Percentiles rank a stretch among this genome's conserved stretches.
Evolutionary conservation across 805 yeast species (phyloP).

Genomic region (Metschnikowia kunwiensis): DNA sequence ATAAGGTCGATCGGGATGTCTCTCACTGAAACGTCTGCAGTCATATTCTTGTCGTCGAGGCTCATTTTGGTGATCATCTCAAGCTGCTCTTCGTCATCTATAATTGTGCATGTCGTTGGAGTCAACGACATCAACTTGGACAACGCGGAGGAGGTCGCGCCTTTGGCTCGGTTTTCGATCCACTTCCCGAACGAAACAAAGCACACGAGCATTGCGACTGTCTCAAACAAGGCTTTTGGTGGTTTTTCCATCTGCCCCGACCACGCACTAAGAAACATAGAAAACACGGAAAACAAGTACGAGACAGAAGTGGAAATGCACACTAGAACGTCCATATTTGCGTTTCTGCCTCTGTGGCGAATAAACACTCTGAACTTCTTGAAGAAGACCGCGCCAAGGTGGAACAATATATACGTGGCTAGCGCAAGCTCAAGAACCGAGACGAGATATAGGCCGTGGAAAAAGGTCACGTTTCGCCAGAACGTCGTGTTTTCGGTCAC

Average conservation of each 20-base stretch:
- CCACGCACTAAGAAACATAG: conserved; percentile 52
- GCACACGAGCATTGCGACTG: conserved; percentile 76
- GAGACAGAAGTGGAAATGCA: conserved; percentile 79
- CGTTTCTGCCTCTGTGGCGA: conserved; percentile 51
- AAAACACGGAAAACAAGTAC: conserved; percentile 65
- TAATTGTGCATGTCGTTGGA: conserved; percentile 70
- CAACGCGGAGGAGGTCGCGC: conserved; percentile 86
- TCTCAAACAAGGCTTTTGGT: conserved; percentile 79
- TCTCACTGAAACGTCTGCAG: conserved; percentile 37
- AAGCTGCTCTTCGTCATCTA: conserved; percentile 39
- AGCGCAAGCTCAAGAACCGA: conserved; percentile 58
- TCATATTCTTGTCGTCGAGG: conserved; percentile 6
- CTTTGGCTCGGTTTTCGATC: conserved; percentile 88
- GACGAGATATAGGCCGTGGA: conserved; percentile 65
- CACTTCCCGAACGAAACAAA: conserved; percentile 90
- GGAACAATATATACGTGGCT: conserved; percentile 59
- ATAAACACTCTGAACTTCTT: conserved; percentile 62
- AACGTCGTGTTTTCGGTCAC: conserved; percentile 43
- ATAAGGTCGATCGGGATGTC: conserved; percentile 70
- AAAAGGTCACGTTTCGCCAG: conserved; percentile 31
- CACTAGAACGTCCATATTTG: conserved; percentile 91
- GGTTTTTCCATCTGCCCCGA: conserved; percentile 38
- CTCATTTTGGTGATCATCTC: conserved; percentile 12
- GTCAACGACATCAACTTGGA: conserved; percentile 76
- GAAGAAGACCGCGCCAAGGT: conserved; percentile 67